A percentile compares a stretch with the other conserved stretches of the same genome.
These are phyloP conservation scores for Amanita brunnescens DNA, from an alignment of 768 basidiomycete species.

Conservation along the genomic window DNA sequence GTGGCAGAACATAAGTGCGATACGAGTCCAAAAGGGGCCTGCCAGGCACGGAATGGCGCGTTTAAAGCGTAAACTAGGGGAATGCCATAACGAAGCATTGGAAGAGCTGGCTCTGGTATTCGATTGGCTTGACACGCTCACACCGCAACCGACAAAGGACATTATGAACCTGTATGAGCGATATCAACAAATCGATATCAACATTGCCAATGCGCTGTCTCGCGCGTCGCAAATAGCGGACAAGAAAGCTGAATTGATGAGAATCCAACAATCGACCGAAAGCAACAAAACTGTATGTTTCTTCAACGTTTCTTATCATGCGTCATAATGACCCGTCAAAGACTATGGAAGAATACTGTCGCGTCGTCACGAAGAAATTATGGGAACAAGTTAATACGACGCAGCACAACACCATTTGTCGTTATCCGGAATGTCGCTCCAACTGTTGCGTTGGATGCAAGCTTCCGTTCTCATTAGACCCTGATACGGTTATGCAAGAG, in stretches of 20 bases:
- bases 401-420: background rate
- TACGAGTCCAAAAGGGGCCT: background rate
- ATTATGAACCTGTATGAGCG: slow-evolving; percentile 9
- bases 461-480: background rate
- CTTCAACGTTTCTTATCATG: too few relatives aligned
- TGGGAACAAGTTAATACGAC: background rate
- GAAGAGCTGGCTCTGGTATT: slow-evolving; percentile 9
- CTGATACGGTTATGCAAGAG: background rate
- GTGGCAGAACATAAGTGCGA: slow-evolving; percentile 7
- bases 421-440: background rate
- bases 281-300: background rate
- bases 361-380: background rate
- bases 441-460: background rate
- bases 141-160: slow-evolving; percentile 11
- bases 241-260: background rate
- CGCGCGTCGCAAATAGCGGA: slow-evolving; percentile 7
- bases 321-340: too few relatives aligned
- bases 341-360: too few relatives aligned
- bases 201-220: slow-evolving; percentile 6
- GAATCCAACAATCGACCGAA: background rate
- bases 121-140: slow-evolving; percentile 10
- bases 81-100: slow-evolving; percentile 9
- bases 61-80: background rate
- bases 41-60: background rate
- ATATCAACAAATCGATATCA: slow-evolving; percentile 7